Base-by-base conservation (phyloP, 768 basidiomycete genomes). In the Symmetrospora coprosmae region DNA sequence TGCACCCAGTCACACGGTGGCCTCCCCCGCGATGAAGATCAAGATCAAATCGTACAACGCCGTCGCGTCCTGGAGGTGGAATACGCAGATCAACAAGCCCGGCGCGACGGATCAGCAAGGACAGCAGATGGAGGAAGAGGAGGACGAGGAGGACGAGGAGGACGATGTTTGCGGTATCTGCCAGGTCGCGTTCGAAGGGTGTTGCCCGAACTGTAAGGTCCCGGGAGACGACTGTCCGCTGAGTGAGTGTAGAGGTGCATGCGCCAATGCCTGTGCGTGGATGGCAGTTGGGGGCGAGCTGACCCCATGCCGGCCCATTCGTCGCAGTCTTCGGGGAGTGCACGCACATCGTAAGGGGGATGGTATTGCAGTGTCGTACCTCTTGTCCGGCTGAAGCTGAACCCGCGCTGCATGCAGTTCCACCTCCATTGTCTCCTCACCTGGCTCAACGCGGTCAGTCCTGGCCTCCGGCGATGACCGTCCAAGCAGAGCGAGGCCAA, bases 391-490 rank as follows among this genome's bases (percentile, higher is more conserved):
- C n/a, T n/a, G 38, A 7, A 55, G 38, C 19, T 14, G 13, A 21
- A 52, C 50, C 14, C 35, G 4, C 25, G 16, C 28, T 56, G 50
- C 9, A 17, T 46, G 43, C 55, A 58, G 55, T 99, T 97, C 70
- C 94, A 99, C 71, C 90, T 96, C 87, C 92, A 99, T 72, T 97
- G 92, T 73, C 75, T 99, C 13, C 78, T 92, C 65, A 94, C 96
- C 72, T 99, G 94, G 94, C 81, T 96, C 62, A 83, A 83, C 2
- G 91, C 90, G 0, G 55, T 58, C 27, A 47, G 43, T 40, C 21
- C 14, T 11, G 7, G 39, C 37, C 75, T 81, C 51, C 35, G 30
- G 6, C 19, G 23, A 13, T 14, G 19, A 56, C 35, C 16, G 6
- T 23, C 6, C 17, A n/a, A 27, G n/a, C n/a, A n/a, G n/a, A n/a